A percentile compares a stretch with the other conserved stretches of the same genome.
These are phyloP conservation scores for Monilinia fructigena DNA, from an alignment of 2,329 filamentous ascomycete genomes.

Conservation along the genomic window DNA sequence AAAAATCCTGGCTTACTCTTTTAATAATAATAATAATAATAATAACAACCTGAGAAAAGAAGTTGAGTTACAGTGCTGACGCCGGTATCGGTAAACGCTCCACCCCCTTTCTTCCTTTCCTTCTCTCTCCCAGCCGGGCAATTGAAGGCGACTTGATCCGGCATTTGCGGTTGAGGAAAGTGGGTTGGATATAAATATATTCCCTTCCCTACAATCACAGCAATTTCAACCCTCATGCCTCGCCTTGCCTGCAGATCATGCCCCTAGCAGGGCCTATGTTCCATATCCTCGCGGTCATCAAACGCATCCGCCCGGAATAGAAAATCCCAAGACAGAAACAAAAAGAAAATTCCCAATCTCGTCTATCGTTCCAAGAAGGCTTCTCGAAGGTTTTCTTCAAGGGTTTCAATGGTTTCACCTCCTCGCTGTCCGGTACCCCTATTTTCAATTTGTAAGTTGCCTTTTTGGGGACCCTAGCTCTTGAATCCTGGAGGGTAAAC, in stretches of 20 bases:
- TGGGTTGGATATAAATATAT: neutral
- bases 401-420: conserved; percentile 1
- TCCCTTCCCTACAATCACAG: neutral
- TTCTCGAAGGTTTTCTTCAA: conserved; percentile 1
- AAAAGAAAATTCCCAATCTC: neutral
- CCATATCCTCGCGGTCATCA: neutral
- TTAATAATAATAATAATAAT: neutral
- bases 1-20: neutral
- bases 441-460: neutral
- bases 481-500: neutral
- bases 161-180: neutral
- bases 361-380: conserved; percentile 2
- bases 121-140: neutral
- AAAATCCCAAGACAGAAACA: neutral
- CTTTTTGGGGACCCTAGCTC: neutral
- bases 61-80: neutral
- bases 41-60: neutral
- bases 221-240: neutral
- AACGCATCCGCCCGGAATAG: neutral
- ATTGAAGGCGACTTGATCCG: neutral
- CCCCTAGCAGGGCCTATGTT: neutral
- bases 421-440: neutral
- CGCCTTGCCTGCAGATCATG: neutral
- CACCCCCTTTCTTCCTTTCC: neutral
- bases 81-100: neutral